phyloP scores from a whole-genome alignment of 2,329 filamentous ascomycete species.

The Neocatenulostroma microsporum region DNA sequence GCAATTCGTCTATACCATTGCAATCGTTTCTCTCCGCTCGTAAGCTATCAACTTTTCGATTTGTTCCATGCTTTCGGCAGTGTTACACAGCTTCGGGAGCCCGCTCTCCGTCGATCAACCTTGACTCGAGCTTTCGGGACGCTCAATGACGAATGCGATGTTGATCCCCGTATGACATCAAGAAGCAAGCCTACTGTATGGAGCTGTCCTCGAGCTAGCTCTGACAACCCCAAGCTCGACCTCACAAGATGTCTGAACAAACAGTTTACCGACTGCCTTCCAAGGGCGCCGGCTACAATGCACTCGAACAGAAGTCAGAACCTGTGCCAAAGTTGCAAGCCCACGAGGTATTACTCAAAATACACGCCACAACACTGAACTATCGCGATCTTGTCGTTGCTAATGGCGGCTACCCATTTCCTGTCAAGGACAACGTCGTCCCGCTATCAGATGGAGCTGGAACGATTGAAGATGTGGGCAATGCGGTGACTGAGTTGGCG shows the following conservation, averaged over 20 bases:
- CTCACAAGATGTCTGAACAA: constrained; percentile 12
- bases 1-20: too few relatives aligned
- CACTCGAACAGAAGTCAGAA: constrained; percentile 8
- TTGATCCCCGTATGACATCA: too few relatives aligned
- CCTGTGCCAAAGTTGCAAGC: constrained; percentile 24
- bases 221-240: too few relatives aligned
- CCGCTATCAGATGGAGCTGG: constrained; percentile 65
- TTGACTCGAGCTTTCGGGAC: too few relatives aligned
- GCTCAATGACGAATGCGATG: too few relatives aligned
- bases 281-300: constrained; percentile 13
- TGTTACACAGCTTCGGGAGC: too few relatives aligned
- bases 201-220: too few relatives aligned
- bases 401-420: constrained; percentile 14
- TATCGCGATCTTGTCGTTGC: constrained; percentile 37
- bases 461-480: constrained; percentile 45
- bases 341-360: constrained; percentile 42
- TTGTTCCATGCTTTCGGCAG: too few relatives aligned
- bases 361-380: constrained; percentile 45
- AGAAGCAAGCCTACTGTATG: too few relatives aligned
- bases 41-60: too few relatives aligned
- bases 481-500: constrained; percentile 20
- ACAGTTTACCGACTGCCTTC: constrained; percentile 12
- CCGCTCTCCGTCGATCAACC: too few relatives aligned
- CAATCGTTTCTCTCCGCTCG: too few relatives aligned
- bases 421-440: constrained; percentile 37